These are phyloP conservation scores for Trypanosoma caninum DNA, from an alignment of 208 protist species.

Conservation along the genomic window DNA sequence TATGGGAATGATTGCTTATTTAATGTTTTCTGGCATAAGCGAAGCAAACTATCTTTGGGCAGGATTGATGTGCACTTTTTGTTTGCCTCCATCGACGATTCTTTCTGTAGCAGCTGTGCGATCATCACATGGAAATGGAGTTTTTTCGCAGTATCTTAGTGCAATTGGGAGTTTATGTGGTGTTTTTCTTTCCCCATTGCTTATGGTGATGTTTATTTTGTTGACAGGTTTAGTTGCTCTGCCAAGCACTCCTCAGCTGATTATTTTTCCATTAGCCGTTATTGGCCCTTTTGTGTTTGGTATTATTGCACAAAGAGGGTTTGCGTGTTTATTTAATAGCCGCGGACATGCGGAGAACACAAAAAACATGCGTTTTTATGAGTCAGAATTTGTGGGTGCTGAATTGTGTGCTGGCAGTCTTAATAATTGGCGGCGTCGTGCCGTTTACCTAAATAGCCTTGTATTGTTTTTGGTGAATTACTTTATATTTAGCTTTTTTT, in stretches of 20 bases:
- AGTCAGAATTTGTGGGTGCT: constrained; percentile 14
- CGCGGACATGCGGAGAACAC: constrained; percentile 10
- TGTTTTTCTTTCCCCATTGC: constrained; percentile 19
- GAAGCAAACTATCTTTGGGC: constrained; percentile 14
- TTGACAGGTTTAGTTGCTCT: constrained; percentile 6
- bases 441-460: constrained; percentile 17
- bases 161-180: constrained; percentile 19
- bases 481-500: constrained; percentile 29
- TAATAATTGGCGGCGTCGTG: constrained; percentile 19
- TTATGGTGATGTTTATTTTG: constrained; percentile 17
- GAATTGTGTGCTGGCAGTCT: constrained; percentile 24
- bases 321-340: constrained; percentile 10
- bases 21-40: not conserved
- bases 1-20: constrained; percentile 14
- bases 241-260: constrained; percentile 1
- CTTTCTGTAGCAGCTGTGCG: constrained; percentile 15
- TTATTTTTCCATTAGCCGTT: constrained; percentile 15
- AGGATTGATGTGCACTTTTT: constrained; percentile 25
- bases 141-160: constrained; percentile 17
- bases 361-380: not conserved
- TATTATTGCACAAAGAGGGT: constrained; percentile 14
- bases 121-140: constrained; percentile 23
- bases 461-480: constrained; percentile 27
- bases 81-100: constrained; percentile 23
- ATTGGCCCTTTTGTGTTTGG: constrained; percentile 23